phyloP scores from a whole-genome alignment of 179 eudicot genomes.

The Beta lomatogona region DNA sequence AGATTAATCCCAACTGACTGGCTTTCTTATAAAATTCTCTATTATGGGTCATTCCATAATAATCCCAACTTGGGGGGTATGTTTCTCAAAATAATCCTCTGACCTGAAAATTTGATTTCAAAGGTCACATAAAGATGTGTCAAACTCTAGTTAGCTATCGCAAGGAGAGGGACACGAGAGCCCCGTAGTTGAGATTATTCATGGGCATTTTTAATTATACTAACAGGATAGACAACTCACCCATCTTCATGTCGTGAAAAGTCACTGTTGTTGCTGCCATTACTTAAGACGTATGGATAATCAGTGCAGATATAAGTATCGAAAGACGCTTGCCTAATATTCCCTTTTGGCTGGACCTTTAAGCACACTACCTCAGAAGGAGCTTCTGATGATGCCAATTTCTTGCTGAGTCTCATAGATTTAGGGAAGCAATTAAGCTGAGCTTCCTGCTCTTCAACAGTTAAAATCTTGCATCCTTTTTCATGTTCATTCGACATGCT shows the following conservation, averaged over 20 bases:
- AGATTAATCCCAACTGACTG: too few relatives aligned
- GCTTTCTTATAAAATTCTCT: too few relatives aligned
- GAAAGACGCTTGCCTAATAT: constrained; percentile 39
- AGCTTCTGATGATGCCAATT: constrained; percentile 35
- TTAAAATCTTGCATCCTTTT: constrained; percentile 30
- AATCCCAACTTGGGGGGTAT: too few relatives aligned
- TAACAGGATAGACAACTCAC: constrained; percentile 36
- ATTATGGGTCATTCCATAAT: too few relatives aligned
- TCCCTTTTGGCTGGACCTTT: constrained; percentile 37
- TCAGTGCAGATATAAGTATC: constrained; percentile 48
- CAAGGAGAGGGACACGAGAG: too few relatives aligned
- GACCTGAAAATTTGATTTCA: too few relatives aligned
- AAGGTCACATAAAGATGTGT: too few relatives aligned
- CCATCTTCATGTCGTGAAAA: constrained; percentile 38
- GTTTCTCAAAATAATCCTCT: too few relatives aligned
- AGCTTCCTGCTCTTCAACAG: constrained; percentile 38
- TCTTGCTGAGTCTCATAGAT: constrained; percentile 43
- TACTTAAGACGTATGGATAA: constrained; percentile 42
- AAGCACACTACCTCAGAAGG: constrained; percentile 32
- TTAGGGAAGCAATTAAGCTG: constrained; percentile 54
- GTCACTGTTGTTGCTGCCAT: constrained; percentile 34
- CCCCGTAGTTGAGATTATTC: too few relatives aligned
- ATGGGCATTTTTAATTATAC: too few relatives aligned
- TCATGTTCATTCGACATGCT: constrained; percentile 31
- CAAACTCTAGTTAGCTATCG: too few relatives aligned